phyloP scores from a whole-genome alignment of 1,284 basidiomycete genomes.

The Xerocomus nothofagi region DNA sequence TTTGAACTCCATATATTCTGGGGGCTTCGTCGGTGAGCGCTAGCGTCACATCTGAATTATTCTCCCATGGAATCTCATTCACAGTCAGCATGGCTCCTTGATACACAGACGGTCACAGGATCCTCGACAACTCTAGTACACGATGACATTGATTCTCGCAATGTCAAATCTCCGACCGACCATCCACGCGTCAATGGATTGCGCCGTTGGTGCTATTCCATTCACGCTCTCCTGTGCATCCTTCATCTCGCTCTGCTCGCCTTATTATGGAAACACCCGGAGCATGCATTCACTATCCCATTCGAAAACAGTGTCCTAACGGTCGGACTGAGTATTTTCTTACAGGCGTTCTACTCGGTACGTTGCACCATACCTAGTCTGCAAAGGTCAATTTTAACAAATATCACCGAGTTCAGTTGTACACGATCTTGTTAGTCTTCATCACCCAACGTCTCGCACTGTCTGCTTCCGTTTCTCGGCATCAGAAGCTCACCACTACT shows the following conservation, averaged over 20 bases:
- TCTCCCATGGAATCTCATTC: neutral
- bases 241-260: constrained; percentile 4
- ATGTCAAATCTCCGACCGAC: neutral
- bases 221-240: constrained; percentile 5
- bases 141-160: neutral
- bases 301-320: constrained; percentile 1
- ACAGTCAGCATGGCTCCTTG: neutral
- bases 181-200: neutral
- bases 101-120: too few relatives aligned
- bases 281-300: constrained; percentile 3
- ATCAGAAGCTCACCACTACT: constrained; percentile 1
- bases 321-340: constrained; percentile 6
- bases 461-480: neutral
- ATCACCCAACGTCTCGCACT: constrained; percentile 6
- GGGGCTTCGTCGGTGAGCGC: too few relatives aligned
- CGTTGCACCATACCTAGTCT: neutral
- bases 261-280: constrained; percentile 3
- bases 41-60: too few relatives aligned
- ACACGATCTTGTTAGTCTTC: constrained; percentile 3
- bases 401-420: neutral
- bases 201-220: constrained; percentile 4
- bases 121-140: neutral
- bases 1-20: too few relatives aligned
- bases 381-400: neutral
- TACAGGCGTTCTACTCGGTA: constrained; percentile 15